Base-by-base conservation (phyloP, 2,329 filamentous ascomycete species). In the Neopestalotiopsis clavispora region DNA sequence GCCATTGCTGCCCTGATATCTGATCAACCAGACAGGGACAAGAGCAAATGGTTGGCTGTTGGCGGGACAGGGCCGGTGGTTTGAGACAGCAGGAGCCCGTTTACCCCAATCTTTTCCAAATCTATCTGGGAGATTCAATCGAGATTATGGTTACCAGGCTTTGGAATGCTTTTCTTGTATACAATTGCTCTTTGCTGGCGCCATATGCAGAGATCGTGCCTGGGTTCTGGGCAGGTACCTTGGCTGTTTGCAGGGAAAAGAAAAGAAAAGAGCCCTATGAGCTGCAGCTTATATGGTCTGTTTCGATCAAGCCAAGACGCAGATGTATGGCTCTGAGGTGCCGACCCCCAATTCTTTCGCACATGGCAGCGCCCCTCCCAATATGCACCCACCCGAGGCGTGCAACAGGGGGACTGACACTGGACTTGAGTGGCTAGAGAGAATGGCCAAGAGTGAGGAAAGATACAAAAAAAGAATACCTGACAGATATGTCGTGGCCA, bases 401-500 rank as follows among this genome's bases (percentile, higher is more conserved):
- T 64, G 61, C 45, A 32, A 58, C 42, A 42, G 14, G 20, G 23
- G 45, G 42, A 65, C 12, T 28, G n/a, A 45, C 23, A 65, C 38
- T 14, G 45, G 4, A 20, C n/a, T 38, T 38, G 30, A n/a, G 9
- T 38, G 17, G 12, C 17, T 20, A 17, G 2, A 42, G 20, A 38
- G 60, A 20, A 28, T 28, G 14, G 14, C 23, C 34, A 63, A 23
- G 13, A 38, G 57, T 10, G 5, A 38, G 34, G 2, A 10, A 10
- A 10, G 34, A 38, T 6, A 28, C 23, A 10, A 38, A 38, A 59
- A 34, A 28, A 63, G 5, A n/a, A 23, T 38, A 49, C 38, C 40
- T 67, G 65, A 67, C 65, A 67, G 30, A 2, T 38, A 56, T 67
- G 65, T 61, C 38, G 65, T 67, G 56, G 34, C 23, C 56, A 14